Conservation (phyloP, 176 grass and related monocot species). For the Hsuehochloa calcarea region DNA sequence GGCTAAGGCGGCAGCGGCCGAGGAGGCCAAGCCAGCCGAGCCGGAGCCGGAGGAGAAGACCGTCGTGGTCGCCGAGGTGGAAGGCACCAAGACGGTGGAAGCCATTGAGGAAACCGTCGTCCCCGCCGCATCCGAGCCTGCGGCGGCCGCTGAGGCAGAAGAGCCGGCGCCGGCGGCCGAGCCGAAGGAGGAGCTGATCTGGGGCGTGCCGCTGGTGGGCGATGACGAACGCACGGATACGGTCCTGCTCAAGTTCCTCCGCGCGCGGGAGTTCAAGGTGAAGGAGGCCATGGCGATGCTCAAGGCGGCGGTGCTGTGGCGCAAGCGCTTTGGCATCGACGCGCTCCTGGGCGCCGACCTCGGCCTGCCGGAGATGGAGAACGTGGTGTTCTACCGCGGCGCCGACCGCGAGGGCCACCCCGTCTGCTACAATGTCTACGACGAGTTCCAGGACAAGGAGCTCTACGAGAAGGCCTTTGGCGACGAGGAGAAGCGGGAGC, state of each 20-base stretch:
- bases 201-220: constrained; percentile 55
- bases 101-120: constrained; percentile 38
- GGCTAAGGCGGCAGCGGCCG: constrained; percentile 6
- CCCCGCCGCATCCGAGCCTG: background rate
- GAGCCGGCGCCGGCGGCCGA: background rate
- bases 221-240: constrained; percentile 74
- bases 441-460: constrained; percentile 82
- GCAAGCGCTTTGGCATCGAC: constrained; percentile 66
- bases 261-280: constrained; percentile 76
- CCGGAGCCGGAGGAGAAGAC: constrained; percentile 13
- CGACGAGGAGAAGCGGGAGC: constrained; percentile 57
- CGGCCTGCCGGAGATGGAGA: constrained; percentile 38
- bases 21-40: constrained; percentile 29
- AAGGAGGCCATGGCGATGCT: constrained; percentile 81
- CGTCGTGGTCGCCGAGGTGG: constrained; percentile 26
- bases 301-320: constrained; percentile 67
- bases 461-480: constrained; percentile 74
- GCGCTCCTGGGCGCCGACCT: constrained; percentile 39
- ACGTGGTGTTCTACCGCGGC: constrained; percentile 53
- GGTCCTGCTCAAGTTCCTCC: constrained; percentile 88
- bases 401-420: constrained; percentile 77
- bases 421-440: constrained; percentile 83
- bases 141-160: background rate
- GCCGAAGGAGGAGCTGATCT: constrained; percentile 44
- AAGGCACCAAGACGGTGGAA: constrained; percentile 21